Evolutionary conservation across 2,329 filamentous ascomycete genomes (phyloP), one percentile per base, ranked within the genome.

Genomic region (Penicillium thymicola): DNA sequence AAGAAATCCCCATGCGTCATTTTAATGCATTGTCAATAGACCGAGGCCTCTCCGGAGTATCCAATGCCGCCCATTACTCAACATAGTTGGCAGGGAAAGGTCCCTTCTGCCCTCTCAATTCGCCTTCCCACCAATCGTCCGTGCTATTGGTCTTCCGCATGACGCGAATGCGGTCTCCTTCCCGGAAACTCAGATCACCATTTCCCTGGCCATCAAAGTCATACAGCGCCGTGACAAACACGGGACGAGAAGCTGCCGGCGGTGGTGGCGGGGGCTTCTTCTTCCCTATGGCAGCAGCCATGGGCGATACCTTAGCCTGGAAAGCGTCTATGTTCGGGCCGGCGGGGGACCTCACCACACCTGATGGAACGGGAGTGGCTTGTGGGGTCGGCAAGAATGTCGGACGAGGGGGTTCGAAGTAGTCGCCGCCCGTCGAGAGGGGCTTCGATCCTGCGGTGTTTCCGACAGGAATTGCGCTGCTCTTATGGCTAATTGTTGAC

Each of bases 81-180:
- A 88, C 90, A 74, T 95, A 95, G 73, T 95, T 95, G 7, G 90
- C 90, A 1, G 90, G 90, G 70, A 95, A 95, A 63, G 79, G 86
- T 4, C 90, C 90, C 68, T 80, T 82, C 27, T 78, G 72, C 0
- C 90, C 90, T 40, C 79, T 78, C 14, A 92, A 61, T 72, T 94
- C 89, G 13, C 90, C 90, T 59, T 90, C 84, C 90, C 90, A 95
- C 90, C 90, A 95, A 70, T 94, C 90, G 74, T 94, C 88, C 23
- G 85, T 87, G 59, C 87, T 91, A 7, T 85, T 82, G 2, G 90
- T 94, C 77, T 88, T 90, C 76, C 89, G 89, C 32, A 92, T 69
- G 4, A 95, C 86, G 44, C 81, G 84, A 64, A 95, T 95, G 48
- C 82, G 80, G 67, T 94, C 90, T 2, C 90, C 90, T 71, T 92